These are phyloP conservation scores for Venturia nashicola DNA, from an alignment of 2,329 filamentous ascomycete genomes.

Conservation along the genomic window DNA sequence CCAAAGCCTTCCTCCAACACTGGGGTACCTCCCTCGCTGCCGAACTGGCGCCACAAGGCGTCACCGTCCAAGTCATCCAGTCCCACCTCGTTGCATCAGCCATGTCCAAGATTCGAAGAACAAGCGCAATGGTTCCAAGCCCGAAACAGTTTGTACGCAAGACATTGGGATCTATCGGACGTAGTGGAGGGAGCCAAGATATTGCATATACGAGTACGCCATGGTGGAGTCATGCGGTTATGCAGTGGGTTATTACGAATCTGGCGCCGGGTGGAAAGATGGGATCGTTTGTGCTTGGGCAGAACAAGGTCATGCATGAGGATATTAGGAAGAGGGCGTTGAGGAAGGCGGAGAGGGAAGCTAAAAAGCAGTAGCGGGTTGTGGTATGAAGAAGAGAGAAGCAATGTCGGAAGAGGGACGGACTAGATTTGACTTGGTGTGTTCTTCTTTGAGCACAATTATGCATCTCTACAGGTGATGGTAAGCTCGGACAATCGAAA, in stretches of 20 bases:
- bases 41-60: conserved; percentile 67
- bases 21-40: conserved; percentile 81
- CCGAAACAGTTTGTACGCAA: conserved; percentile 72
- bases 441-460: not conserved
- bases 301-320: conserved; percentile 63
- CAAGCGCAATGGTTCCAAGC: conserved; percentile 66
- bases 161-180: conserved; percentile 67
- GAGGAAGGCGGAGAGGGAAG: conserved; percentile 71
- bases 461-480: not conserved
- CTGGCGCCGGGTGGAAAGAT: conserved; percentile 45
- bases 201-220: conserved; percentile 80
- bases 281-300: conserved; percentile 37
- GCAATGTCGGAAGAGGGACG: not conserved
- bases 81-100: conserved; percentile 89
- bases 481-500: too few species aligned
- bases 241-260: conserved; percentile 67
- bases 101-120: conserved; percentile 88
- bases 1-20: conserved; percentile 95
- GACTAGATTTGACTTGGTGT: not conserved
- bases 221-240: conserved; percentile 81
- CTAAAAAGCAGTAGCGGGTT: conserved; percentile 46
- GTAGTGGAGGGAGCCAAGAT: conserved; percentile 55
- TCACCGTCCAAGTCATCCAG: conserved; percentile 84
- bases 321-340: conserved; percentile 73
- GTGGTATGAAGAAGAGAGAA: not conserved